Evolutionary conservation across 768 basidiomycete genomes (phyloP).

Genomic region (Calocera viscosa): DNA sequence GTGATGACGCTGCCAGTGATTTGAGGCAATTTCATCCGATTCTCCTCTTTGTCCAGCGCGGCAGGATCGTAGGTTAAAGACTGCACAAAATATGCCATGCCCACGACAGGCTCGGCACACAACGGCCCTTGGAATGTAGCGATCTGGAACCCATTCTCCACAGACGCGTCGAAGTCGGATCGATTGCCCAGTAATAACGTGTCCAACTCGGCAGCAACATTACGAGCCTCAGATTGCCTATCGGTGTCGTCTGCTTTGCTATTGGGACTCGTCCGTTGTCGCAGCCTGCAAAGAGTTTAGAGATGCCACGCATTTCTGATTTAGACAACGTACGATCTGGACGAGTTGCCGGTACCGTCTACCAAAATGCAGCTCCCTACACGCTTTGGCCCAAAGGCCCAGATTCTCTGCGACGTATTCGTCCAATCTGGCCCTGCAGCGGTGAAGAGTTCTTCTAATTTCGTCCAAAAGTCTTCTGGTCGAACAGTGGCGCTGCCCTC

Average conservation of each 20-base stretch:
- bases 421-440: slow-evolving; percentile 70
- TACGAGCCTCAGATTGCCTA: not conserved
- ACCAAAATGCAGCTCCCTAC: slow-evolving; percentile 79
- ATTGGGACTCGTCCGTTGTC: slow-evolving; percentile 15
- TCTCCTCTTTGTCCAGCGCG: slow-evolving; percentile 52
- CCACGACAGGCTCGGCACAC: slow-evolving; percentile 89
- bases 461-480: slow-evolving; percentile 69
- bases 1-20: slow-evolving; percentile 86
- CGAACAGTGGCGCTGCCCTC: slow-evolving; percentile 49
- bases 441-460: slow-evolving; percentile 48
- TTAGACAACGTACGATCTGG: slow-evolving; percentile 21
- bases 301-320: not conserved
- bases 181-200: not conserved
- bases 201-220: not conserved
- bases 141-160: slow-evolving; percentile 91
- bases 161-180: slow-evolving; percentile 61
- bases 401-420: slow-evolving; percentile 54
- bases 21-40: slow-evolving; percentile 56
- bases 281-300: slow-evolving; percentile 14
- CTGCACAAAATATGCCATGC: slow-evolving; percentile 84
- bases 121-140: slow-evolving; percentile 89
- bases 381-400: slow-evolving; percentile 85
- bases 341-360: slow-evolving; percentile 38
- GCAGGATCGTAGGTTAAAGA: slow-evolving; percentile 49
- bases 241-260: slow-evolving; percentile 8